These are phyloP conservation scores for Coemansia reversa DNA, from an alignment of 192 early-diverging fungal genomes.

Conservation along the genomic window DNA sequence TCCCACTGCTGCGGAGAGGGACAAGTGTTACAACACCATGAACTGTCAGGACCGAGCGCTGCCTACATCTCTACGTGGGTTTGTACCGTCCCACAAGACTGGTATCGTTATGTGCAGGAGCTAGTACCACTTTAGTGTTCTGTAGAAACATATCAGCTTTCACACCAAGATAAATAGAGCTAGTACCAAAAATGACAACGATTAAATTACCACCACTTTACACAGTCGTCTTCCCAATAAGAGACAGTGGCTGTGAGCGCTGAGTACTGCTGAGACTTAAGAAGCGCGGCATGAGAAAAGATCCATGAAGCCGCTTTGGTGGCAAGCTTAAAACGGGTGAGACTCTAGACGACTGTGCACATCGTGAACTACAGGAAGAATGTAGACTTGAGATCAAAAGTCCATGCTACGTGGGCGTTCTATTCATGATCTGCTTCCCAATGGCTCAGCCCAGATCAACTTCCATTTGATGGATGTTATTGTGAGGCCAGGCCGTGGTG, in stretches of 20 bases:
- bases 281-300: conserved; percentile 74
- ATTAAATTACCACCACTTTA: conserved; percentile 8
- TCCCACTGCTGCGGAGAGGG: background rate
- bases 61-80: background rate
- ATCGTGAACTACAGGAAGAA: conserved; percentile 64
- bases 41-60: background rate
- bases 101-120: background rate
- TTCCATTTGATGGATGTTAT: conserved; percentile 64
- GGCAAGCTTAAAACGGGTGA: conserved; percentile 73
- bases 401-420: conserved; percentile 55
- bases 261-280: conserved; percentile 70
- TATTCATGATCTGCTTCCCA: conserved; percentile 61
- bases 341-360: conserved; percentile 61
- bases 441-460: conserved; percentile 59
- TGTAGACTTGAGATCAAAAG: conserved; percentile 51
- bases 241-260: conserved; percentile 4
- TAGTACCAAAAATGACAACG: background rate
- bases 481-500: conserved; percentile 42
- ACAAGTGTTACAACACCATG: background rate
- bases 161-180: background rate
- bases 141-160: background rate
- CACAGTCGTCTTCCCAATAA: conserved; percentile 38
- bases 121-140: background rate
- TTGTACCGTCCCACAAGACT: background rate
- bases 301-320: conserved; percentile 74